Conservation (phyloP, 495 filamentous ascomycete species). For the Parmelia sp. region DNA sequence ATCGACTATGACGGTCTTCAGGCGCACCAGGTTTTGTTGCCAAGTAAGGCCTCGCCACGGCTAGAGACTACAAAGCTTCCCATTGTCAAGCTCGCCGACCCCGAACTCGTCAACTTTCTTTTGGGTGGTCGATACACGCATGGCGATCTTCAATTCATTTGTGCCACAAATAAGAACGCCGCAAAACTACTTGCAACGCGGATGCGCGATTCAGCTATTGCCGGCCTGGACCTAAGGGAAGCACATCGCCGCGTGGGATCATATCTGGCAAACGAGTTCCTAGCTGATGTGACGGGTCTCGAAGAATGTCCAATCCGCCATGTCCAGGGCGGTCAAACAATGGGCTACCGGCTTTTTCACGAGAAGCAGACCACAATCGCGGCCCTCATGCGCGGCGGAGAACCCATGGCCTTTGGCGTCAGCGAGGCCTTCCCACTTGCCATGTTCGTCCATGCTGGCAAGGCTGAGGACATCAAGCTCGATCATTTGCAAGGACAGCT, state of each 20-base stretch:
- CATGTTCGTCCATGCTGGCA: conserved; percentile 50
- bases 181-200: conserved; percentile 53
- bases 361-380: conserved; percentile 53
- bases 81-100: conserved; percentile 33
- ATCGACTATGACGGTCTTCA: conserved; percentile 40
- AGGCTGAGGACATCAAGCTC: conserved; percentile 39
- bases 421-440: conserved; percentile 49
- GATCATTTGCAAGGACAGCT: conserved; percentile 37
- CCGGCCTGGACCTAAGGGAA: conserved; percentile 44
- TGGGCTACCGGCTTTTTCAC: conserved; percentile 46
- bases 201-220: conserved; percentile 46
- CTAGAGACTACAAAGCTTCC: conserved; percentile 45
- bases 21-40: conserved; percentile 46
- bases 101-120: conserved; percentile 36
- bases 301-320: conserved; percentile 49
- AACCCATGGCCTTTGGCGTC: conserved; percentile 61
- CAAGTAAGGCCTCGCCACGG: conserved; percentile 36
- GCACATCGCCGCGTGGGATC: conserved; percentile 46
- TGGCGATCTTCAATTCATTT: conserved; percentile 29
- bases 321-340: conserved; percentile 44
- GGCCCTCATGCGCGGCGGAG: conserved; percentile 59
- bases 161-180: conserved; percentile 41
- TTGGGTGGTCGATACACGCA: conserved; percentile 24
- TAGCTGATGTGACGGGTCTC: conserved; percentile 46
- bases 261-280: conserved; percentile 48